Evolutionary conservation across 768 basidiomycete species (phyloP), one percentile per base, ranked within the genome.

Genomic region (Cystobasidium tubakii): DNA sequence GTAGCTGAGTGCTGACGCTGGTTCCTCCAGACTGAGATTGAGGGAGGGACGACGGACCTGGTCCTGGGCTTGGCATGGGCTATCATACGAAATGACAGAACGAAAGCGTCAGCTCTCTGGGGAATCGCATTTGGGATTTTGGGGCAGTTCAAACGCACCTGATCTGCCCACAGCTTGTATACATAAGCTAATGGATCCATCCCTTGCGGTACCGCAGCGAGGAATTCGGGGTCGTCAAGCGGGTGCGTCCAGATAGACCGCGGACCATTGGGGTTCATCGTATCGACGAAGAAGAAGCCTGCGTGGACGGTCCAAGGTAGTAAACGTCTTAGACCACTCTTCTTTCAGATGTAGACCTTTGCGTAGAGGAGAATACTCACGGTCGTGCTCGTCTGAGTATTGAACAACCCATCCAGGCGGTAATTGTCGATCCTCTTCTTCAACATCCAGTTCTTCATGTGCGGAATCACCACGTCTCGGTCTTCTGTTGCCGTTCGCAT

Each of bases 241-340:
- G 69, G 69, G 29, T 71, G 69, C 3, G 55, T 36, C 69, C 69
- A 71, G 19, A 46, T 71, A 27, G 69, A 55, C 17, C 69, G 10
- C 7, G 69, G 69, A 4, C 27, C 50, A n/a, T 46, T 71, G 25
- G 69, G 33, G 23, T 60, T 31, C 31, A 60, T 27, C 13, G 69
- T 71, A 44, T 71, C 69, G 31, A 71, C 69, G 34, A 71, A 71
- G 69, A 46, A 50, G 66, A 69, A 69, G 27, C 44, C 66, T 50
- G 42, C 29, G 25, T 6, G n/a, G 43, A 15, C 4, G 17, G 13
- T 36, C 4, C 31, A n/a, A n/a, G n/a, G n/a, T n/a, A n/a, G n/a
- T n/a, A n/a, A n/a, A n/a, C n/a, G n/a, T n/a, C n/a, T n/a, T n/a
- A n/a, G n/a, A n/a, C n/a, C n/a, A n/a, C n/a, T n/a, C n/a, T n/a